Evolutionary conservation across 495 filamentous ascomycete genomes (phyloP), one percentile per base, ranked within the genome.

Genomic region (Hypoxylon trugodes): DNA sequence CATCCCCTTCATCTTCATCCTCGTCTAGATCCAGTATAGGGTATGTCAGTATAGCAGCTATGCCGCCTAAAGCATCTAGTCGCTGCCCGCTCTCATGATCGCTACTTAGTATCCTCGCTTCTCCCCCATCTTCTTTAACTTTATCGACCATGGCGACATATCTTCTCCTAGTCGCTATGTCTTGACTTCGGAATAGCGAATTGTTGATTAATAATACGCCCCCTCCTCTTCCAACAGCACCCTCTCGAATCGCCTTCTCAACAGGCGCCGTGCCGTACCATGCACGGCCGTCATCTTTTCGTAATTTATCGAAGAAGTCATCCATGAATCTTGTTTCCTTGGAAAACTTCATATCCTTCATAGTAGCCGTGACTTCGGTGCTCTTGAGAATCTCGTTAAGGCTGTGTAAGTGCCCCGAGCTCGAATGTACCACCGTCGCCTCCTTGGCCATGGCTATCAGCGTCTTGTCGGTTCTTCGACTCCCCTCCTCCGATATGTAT

Each of bases 1-100:
- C 66, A 15, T 54, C 68, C 5, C 1, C 47, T 0, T 86, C 86
- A 2, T 89, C 86, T 2, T 84, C 83, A 13, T 83, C 84, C 38
- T 89, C 87, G 59, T 92, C 90, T 22, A 93, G 74, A 60, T 90
- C 89, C 35, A 82, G 78, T 19, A 98, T 74, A 1, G 96, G 94
- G 68, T 92, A 98, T 3, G 94, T 97, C 61, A 96, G 78, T 25
- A 98, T 89, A 9, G 93, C 91, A 18, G 93, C 96, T 58, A 98
- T 88, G 4, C 92, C 90, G 1, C 95, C 94, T 56, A 98, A 69
- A 2, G 84, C 87, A 54, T 96, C 94, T 37, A 98, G 76, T 53
- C 92, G 77, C 75, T 89, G 88, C 13, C 95, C 95, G 77, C 95
- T 97, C 79, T 97, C 95, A 74, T 98, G 94, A 68, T 95, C 88